A percentile compares a stretch with the other conserved stretches of the same genome.
These are phyloP conservation scores for Mortierella sp. DNA, from an alignment of 371 early-diverging fungal genomes.

Conservation along the genomic window DNA sequence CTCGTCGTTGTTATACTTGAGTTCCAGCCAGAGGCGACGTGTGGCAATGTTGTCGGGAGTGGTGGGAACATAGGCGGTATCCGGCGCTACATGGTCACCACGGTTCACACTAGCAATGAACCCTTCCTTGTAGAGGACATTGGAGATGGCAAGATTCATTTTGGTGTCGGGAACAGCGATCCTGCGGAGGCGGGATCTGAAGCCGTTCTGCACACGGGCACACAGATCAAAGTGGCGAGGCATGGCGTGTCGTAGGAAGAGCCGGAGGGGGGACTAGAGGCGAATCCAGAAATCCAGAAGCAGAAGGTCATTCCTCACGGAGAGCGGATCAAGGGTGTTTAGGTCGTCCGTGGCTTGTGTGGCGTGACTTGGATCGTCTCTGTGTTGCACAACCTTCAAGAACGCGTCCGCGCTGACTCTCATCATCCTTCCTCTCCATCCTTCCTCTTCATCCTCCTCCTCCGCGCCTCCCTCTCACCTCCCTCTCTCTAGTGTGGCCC, in stretches of 20 bases:
- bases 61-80: conserved; percentile 76
- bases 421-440: background rate
- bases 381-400: too few species aligned
- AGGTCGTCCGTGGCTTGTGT: background rate
- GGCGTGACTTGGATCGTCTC: background rate
- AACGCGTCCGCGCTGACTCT: background rate
- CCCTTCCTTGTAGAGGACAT: conserved; percentile 93
- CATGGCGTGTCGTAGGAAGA: conserved; percentile 57
- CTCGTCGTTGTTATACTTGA: conserved; percentile 90
- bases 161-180: conserved; percentile 93
- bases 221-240: conserved; percentile 91
- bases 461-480: background rate
- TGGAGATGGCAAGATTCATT: conserved; percentile 86
- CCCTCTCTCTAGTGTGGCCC: too few species aligned
- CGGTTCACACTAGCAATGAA: conserved; percentile 83
- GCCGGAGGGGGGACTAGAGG: background rate
- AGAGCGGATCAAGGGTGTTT: background rate
- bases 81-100: conserved; percentile 83
- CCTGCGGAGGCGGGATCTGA: conserved; percentile 79
- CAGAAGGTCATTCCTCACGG: too few species aligned
- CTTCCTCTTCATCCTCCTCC: conserved; percentile 1
- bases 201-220: conserved; percentile 92
- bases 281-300: background rate
- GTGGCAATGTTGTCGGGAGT: conserved; percentile 87
- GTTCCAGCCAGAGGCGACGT: conserved; percentile 90